phyloP scores from a whole-genome alignment of 345 rosid genomes.

The Passiflora organensis region DNA sequence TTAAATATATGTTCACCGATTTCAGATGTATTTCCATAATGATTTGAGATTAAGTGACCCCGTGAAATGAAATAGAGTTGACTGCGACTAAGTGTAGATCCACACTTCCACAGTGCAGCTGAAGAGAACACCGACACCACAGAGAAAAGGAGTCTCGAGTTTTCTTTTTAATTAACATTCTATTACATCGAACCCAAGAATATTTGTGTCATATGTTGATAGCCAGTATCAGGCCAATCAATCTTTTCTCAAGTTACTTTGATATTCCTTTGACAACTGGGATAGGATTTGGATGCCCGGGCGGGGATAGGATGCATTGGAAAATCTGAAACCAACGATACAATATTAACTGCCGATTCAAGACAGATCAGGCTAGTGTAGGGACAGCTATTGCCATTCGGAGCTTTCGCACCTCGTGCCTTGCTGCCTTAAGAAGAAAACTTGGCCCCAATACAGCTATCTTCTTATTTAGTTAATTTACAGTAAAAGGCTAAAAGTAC shows the following conservation, averaged over 20 bases:
- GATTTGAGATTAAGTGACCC: no score
- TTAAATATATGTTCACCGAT: no score
- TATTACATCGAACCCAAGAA: no score
- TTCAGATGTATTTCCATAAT: no score
- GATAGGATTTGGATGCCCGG: not conserved
- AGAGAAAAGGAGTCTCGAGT: no score
- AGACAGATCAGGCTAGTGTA: constrained; percentile 1
- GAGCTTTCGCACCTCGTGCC: constrained; percentile 33
- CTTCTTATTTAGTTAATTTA: not conserved
- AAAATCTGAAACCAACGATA: not conserved
- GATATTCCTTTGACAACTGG: not conserved
- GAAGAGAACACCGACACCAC: no score
- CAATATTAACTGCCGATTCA: not conserved
- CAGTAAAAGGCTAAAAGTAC: constrained; percentile 1
- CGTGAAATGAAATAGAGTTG: no score
- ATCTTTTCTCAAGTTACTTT: constrained; percentile 2
- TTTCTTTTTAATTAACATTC: no score
- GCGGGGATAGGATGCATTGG: not conserved
- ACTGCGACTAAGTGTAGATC: no score
- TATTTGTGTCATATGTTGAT: no score
- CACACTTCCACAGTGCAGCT: no score
- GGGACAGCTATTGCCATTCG: constrained; percentile 23
- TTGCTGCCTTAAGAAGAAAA: constrained; percentile 53
- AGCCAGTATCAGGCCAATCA: not conserved
- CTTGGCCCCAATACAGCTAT: constrained; percentile 20